phyloP scores from a whole-genome alignment of 2,329 filamentous ascomycete species.

The Didymella sp. region DNA sequence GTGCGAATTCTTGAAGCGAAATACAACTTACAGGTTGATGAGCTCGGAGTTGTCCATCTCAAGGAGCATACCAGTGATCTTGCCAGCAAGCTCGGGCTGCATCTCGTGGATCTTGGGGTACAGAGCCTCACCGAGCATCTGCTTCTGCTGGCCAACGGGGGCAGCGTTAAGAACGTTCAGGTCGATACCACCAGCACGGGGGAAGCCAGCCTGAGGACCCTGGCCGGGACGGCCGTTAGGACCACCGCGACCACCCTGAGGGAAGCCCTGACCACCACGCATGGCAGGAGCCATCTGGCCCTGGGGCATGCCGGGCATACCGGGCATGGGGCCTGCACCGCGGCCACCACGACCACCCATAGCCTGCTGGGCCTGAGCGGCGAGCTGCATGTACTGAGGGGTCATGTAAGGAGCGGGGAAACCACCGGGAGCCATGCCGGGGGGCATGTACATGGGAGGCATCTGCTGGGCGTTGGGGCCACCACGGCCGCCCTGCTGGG shows the following conservation, averaged over 20 bases:
- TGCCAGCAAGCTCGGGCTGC: slow-evolving; percentile 94
- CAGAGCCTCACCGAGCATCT: slow-evolving; percentile 95
- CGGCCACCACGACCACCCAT: slow-evolving; percentile 61
- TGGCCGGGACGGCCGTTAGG: slow-evolving; percentile 44
- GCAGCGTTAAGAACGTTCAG: slow-evolving; percentile 60
- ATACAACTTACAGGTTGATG: slow-evolving; percentile 83
- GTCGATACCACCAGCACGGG: slow-evolving; percentile 54
- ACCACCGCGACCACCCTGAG: slow-evolving; percentile 48
- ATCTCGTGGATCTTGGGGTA: slow-evolving; percentile 98
- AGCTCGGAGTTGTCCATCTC: slow-evolving; percentile 99
- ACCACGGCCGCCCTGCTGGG: slow-evolving; percentile 85
- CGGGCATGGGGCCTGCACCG: slow-evolving; percentile 67
- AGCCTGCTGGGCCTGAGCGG: slow-evolving; percentile 71
- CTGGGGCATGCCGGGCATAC: slow-evolving; percentile 73
- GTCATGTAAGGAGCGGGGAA: slow-evolving; percentile 80
- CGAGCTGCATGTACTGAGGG: slow-evolving; percentile 79
- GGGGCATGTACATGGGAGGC: slow-evolving; percentile 83
- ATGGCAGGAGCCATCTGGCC: slow-evolving; percentile 66
- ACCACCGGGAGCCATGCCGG: slow-evolving; percentile 65
- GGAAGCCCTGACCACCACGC: slow-evolving; percentile 51
- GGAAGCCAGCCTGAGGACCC: slow-evolving; percentile 41
- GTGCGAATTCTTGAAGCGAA: background rate
- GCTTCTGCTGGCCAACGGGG: slow-evolving; percentile 85
- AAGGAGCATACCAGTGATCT: slow-evolving; percentile 99
- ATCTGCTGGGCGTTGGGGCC: slow-evolving; percentile 78